These are phyloP conservation scores for Paulownia fortunei DNA, from an alignment of 257 asterid species.

Conservation along the genomic window DNA sequence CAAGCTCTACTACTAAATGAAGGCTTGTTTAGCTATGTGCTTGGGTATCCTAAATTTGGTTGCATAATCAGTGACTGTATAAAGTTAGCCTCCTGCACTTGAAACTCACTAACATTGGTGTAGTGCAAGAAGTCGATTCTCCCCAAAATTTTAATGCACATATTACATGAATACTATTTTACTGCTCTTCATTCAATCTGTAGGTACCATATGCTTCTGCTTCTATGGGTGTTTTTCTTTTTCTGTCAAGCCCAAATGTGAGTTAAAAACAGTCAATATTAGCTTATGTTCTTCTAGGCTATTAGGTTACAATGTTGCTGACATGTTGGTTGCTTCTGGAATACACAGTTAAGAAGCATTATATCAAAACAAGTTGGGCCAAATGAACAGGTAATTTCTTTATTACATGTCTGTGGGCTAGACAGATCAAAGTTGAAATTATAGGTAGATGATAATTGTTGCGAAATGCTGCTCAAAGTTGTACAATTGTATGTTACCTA, in stretches of 20 bases:
- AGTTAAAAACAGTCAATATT: constrained; percentile 26
- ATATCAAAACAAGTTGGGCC: constrained; percentile 85
- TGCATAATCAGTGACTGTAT: not conserved
- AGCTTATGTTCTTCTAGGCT: constrained; percentile 25
- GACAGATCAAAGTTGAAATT: not conserved
- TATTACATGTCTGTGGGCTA: not conserved
- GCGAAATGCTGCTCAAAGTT: not conserved
- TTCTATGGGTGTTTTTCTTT: constrained; percentile 42
- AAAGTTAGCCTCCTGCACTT: not conserved
- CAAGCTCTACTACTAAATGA: not conserved
- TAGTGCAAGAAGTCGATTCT: not conserved
- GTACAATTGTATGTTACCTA: not conserved
- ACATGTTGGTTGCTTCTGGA: constrained; percentile 33
- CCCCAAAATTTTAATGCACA: not conserved
- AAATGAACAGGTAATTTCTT: constrained; percentile 63
- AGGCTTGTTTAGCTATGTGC: not conserved
- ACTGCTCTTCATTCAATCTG: constrained; percentile 22
- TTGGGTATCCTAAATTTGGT: not conserved
- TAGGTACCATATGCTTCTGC: constrained; percentile 87
- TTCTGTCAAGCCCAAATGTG: constrained; percentile 48
- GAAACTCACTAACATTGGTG: not conserved
- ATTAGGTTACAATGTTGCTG: constrained; percentile 39
- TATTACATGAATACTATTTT: not conserved
- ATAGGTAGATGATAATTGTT: not conserved
- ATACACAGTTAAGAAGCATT: constrained; percentile 73